Base-by-base conservation (phyloP, 805 yeast genomes). In the Lipomyces starkeyi region DNA sequence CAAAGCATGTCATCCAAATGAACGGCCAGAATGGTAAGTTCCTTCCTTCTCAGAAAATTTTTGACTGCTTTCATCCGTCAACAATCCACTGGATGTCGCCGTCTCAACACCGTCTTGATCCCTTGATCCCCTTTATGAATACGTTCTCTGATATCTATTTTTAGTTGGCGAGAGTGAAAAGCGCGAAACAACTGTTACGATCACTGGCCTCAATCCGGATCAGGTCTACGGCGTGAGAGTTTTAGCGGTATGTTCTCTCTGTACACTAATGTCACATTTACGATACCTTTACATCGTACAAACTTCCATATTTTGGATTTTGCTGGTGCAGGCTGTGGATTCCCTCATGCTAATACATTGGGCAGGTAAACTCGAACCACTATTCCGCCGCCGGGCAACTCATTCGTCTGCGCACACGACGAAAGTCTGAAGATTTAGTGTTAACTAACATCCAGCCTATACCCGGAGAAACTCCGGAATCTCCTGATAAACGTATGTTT, bases 161-260 rank as follows among this genome's bases (percentile, higher is more conserved):
- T 13, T 47, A 63, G 72, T 70, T 11, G 73, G 75, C 32, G 81
- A 78, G 56, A 74, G 75, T 35, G 82, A 79, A 22, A 76, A 80
- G 27, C 70, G 77, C 43, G 78, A 76, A 34, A 68, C 79, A 5
- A 70, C 75, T 4, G 76, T 78, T 13, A 67, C 78, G 22, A 66
- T 80, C 17, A 72, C 78, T 3, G 77, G 78, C 17, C 72, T 80
- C 27, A 70, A 71, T 32, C 79, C 80, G 7, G 74, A 76, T 59
- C 74, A 75, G 40, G 67, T 74, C 7, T 80, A 80, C 71, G 67
- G 74, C 20, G 75, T 80, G 20, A 68, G 74, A 3, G 77, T 80
- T 3, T 65, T 75, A 37, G 80, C 82, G 3, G 77, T 73, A 58
- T 74, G 71, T 66, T 8, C 54, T 11, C 20, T 9, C 43, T 17